Base-by-base conservation (phyloP, 2,329 filamentous ascomycete species). In the Delphinella strobiligena region DNA sequence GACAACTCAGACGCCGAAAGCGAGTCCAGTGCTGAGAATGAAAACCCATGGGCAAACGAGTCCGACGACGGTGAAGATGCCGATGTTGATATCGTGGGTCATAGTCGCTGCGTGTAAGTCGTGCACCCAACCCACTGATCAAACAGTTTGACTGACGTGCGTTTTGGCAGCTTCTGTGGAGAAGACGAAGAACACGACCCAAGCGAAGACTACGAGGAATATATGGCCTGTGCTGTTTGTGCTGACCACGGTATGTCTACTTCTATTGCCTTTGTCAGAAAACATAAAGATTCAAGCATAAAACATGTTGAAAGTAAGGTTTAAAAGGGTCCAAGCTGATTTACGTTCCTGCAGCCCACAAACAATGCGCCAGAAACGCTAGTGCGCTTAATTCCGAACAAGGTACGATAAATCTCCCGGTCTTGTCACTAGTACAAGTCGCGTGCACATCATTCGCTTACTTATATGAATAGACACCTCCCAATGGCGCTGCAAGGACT, bases 151-250 rank as follows among this genome's bases (percentile, higher is more conserved):
- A 30, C 39, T 41, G 29, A 41, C 22, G 12, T 30, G 2, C 50
- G 44, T 27, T 56, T 67, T 47, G 37, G 60, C 62, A 82, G 86
- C 48, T 93, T 89, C 53, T 95, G 88, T 63, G 78, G 78, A 41
- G 72, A 85, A 56, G 79, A 83, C 48, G 85, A 93, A 61, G 82
- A 91, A 40, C 71, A 89, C 47, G 85, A 89, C 51, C 83, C 84
- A 1, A 78, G 74, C 47, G 82, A 84, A 48, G 83, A 88, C 47
- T 91, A 80, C 52, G 86, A 91, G 59, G 69, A 80, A 43, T 86
- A 81, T 57, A 67, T 95, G 44, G 67, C 78, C 38, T 95, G 89
- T 60, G 69, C 68, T 44, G 71, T 76, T 47, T 96, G 89, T 61
- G 79, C 79, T 48, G 82, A 89, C 55, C 82, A 86, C 61, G 79